These are phyloP conservation scores for Colletotrichum abscissum DNA, from an alignment of 2,329 filamentous ascomycete genomes.

Conservation along the genomic window DNA sequence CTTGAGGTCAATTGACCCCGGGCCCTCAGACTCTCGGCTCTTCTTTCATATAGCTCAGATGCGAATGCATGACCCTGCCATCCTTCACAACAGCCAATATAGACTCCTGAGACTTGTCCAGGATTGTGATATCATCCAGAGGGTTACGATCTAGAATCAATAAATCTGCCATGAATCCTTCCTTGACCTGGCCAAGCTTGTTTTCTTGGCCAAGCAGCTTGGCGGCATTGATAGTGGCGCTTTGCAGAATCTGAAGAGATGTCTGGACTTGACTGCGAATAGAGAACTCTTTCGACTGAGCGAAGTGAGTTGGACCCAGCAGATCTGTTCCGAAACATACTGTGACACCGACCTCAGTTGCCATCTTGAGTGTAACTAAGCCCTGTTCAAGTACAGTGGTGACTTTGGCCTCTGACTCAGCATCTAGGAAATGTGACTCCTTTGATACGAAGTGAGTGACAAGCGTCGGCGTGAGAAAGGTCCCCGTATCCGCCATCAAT, in stretches of 20 bases:
- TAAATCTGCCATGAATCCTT: constrained; percentile 63
- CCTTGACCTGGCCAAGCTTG: constrained; percentile 59
- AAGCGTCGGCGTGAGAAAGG: constrained; percentile 65
- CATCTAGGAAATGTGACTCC: constrained; percentile 53
- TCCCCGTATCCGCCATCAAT: constrained; percentile 59
- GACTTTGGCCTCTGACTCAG: constrained; percentile 59
- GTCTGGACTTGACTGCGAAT: neutral
- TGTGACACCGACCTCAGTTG: constrained; percentile 62
- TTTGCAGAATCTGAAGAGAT: constrained; percentile 40
- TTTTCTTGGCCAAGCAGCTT: constrained; percentile 57
- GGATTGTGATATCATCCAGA: constrained; percentile 61
- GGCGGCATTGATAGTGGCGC: constrained; percentile 59
- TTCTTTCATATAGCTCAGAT: neutral
- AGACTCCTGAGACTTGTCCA: constrained; percentile 58
- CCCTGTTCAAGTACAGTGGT: constrained; percentile 58
- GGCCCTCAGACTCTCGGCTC: neutral
- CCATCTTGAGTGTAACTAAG: constrained; percentile 58
- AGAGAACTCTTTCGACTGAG: constrained; percentile 4
- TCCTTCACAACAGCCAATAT: constrained; percentile 65
- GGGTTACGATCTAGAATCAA: constrained; percentile 64
- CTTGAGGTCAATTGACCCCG: neutral
- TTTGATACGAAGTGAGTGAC: constrained; percentile 62
- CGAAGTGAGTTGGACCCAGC: constrained; percentile 39
- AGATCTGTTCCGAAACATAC: constrained; percentile 64
- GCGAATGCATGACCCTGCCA: constrained; percentile 52